Evolutionary conservation across 164 flowering plant genomes (phyloP), one percentile per base, ranked within the genome.

Genomic region (Taxillus chinensis): DNA sequence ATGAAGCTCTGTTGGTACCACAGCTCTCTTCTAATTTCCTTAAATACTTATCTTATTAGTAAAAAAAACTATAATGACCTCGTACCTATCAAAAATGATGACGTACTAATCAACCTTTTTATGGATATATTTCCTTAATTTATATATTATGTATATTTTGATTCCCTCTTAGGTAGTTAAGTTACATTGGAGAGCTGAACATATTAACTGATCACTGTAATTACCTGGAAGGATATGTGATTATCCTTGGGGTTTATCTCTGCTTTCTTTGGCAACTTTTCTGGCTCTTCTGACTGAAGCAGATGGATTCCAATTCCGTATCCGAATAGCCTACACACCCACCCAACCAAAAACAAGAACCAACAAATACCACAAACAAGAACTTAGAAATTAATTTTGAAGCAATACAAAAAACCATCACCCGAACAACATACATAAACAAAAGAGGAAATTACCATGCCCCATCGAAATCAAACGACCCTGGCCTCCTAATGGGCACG

Each of bases 221-320:
- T 73, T 70, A 82, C 87, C 59, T 83, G 87, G 77, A 87, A 87
- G 48, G 90, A 87, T 13, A 87, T 85, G 73, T 85, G 95, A 45
- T 85, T 85, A 41, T 85, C 89, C 71, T 85, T 83, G 8, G 95
- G 90, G 66, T 85, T 82, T 41, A 87, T 85, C 3, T 83, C 80
- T 17, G 75, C 63, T 0, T 74, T 45, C 49, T 73, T 71, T 7
- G 2, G n/a, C 10, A 72, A 74, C 8, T 54, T 49, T 0, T 64
- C 80, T 0, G 64, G 76, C 3, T 64, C n/a, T 0, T 74, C 45
- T 55, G 76, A 78, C 70, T 87, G 78, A 9, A 87, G 71, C 77
- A 87, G 73, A 66, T 87, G 95, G 39, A 87, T 85, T 14, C 89
- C 95, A 13, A 87, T 66, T 4, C 95, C 90, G 61, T 85, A 80